phyloP scores from a whole-genome alignment of 345 rosid species.

The Arabidopsis suecica region DNA sequence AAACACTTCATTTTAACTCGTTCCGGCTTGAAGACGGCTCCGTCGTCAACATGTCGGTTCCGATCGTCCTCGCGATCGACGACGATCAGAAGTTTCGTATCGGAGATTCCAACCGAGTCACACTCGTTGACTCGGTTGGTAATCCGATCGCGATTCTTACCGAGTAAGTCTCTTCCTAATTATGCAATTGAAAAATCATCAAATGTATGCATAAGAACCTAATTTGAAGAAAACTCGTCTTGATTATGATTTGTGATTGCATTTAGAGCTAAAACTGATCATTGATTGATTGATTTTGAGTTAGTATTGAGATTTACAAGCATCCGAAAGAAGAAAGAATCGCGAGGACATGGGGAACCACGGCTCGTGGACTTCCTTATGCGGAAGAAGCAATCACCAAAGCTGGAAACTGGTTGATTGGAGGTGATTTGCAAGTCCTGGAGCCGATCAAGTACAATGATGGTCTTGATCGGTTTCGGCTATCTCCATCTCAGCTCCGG shows the following conservation, averaged over 20 bases:
- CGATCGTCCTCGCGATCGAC: slow-evolving; percentile 84
- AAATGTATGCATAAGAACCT: slow-evolving; percentile 1
- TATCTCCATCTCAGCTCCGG: slow-evolving; percentile 87
- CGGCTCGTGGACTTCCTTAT: slow-evolving; percentile 85
- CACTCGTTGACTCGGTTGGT: slow-evolving; percentile 71
- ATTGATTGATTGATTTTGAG: slow-evolving; percentile 35
- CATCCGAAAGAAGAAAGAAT: slow-evolving; percentile 94
- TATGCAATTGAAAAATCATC: not conserved
- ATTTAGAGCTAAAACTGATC: not conserved
- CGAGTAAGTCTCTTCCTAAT: slow-evolving; percentile 58
- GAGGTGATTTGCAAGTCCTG: slow-evolving; percentile 91
- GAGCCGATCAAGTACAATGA: slow-evolving; percentile 86
- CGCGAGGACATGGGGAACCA: slow-evolving; percentile 96
- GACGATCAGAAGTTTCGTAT: slow-evolving; percentile 69
- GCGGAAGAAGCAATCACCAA: slow-evolving; percentile 76
- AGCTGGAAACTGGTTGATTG: slow-evolving; percentile 91
- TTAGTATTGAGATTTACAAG: slow-evolving; percentile 90
- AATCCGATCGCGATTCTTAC: slow-evolving; percentile 71
- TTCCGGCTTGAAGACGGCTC: slow-evolving; percentile 87
- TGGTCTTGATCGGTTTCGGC: slow-evolving; percentile 80
- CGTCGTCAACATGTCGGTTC: slow-evolving; percentile 93
- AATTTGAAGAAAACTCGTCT: not conserved
- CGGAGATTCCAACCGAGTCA: slow-evolving; percentile 65
- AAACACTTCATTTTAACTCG: slow-evolving; percentile 97
- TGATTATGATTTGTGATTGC: too few species aligned